Evolutionary conservation across 1,139 yeast genomes (phyloP), one percentile per base, ranked within the genome.

Genomic region (Yamadazyma friedrichii): DNA sequence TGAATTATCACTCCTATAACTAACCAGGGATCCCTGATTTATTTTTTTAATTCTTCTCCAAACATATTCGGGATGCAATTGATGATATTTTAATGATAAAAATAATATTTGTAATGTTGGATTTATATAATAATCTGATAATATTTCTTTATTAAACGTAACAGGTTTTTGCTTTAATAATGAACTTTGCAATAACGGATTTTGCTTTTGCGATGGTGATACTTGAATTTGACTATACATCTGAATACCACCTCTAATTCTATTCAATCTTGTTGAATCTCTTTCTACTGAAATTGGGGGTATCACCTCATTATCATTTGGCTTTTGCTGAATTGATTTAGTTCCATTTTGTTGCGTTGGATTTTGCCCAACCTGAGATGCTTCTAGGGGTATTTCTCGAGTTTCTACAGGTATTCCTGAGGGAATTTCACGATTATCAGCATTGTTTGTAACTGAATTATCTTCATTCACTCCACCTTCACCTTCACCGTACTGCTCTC

Each of bases 11-110:
- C 52, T 44, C 13, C 37, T 35, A 6, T 44, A 35, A 9, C 52
- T 49, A 2, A 54, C 36, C 9, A 52, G 46, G 0, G 61, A 49
- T 2, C 71, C 72, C 34, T 65, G 64, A 42, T 67, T 65, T 31
- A 68, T 48, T 41, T 81, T 80, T 47, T 77, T 78, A 52, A 89
- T 70, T 41, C 94, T 75, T 43, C 78, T 77, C 68, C 81, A 80
- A 3, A 93, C 79, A 54, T 93, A 89, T 56, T 89, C 97, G 0
- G 96, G 96, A 47, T 86, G 91, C 33, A 91, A 66, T 52, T 85
- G 84, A 59, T 89, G 95, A 61, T 91, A 93, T 45, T 86, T 82
- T 40, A 91, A 61, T 5, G 94, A 81, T 15, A 91, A 68, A 50
- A 87, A 89, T 4, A 91, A 61, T 2, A 85, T 80, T 46, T 88